Evolutionary conservation across 2,329 filamentous ascomycete genomes (phyloP), one percentile per base, ranked within the genome.

Genomic region (Apiospora kogelbergensis): DNA sequence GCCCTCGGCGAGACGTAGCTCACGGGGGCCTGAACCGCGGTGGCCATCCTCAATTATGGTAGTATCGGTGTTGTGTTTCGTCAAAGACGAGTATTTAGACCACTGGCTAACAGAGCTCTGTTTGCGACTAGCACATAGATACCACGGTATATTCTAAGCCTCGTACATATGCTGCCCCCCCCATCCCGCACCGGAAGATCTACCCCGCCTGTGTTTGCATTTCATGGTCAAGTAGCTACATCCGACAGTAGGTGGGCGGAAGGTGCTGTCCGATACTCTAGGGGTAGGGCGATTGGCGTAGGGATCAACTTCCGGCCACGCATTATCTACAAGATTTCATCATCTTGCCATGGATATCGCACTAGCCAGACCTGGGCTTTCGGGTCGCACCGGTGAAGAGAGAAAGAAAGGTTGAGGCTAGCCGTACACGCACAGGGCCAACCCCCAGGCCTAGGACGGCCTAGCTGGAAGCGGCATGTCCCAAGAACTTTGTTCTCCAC

Each of bases 1-100:
- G 75, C 76, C 22, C 76, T 70, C 15, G 70, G 71, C 40, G 73
- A 73, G 40, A 74, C 67, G 20, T 71, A 70, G 64, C 73, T 73
- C 37, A 74, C 71, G 37, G 71, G 69, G 17, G 71, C 69, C 68
- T 72, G 71, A 20, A 65, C 30, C 24, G 70, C 68, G 26, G 67
- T 66, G 6, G 30, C 46, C 68, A 69, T 70, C 30, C 22, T 45
- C 33, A 15, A 30, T 66, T 6, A 24, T 20, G 15, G 11, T 53
- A 6, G 11, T 5, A 24, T 26, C 20, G 6, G n/a, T 45, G n/a
- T 7, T 20, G 2, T 20, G 15, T 57, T 10, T 6, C 48, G n/a
- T n/a, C n/a, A n/a, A 10, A 33, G 17, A 33, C 33, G 2, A 6
- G 20, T n/a, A 57, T 3, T 2, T n/a, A 57, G 26, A 30, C 20